These are phyloP conservation scores for Rhizopus sp. DNA, from an alignment of 371 early-diverging fungal genomes.

Conservation along the genomic window DNA sequence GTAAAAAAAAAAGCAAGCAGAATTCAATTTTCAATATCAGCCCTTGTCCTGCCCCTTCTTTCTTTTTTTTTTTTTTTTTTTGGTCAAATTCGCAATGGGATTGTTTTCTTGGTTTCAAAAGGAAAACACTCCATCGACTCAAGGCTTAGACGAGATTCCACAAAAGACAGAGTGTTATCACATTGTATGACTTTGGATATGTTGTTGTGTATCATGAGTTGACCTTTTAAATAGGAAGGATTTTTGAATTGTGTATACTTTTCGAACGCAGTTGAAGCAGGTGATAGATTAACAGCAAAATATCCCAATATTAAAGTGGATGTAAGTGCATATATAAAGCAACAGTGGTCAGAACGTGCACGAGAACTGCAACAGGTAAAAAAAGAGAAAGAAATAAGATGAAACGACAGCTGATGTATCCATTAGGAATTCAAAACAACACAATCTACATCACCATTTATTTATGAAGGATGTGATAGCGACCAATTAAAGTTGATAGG, in stretches of 20 bases:
- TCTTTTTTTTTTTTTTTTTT: constrained; percentile 8
- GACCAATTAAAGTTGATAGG: constrained; percentile 42
- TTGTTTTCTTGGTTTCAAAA: constrained; percentile 36
- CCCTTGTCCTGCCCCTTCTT: not conserved
- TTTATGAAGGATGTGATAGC: constrained; percentile 52
- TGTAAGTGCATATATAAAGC: constrained; percentile 44
- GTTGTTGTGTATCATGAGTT: not conserved
- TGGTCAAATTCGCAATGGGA: constrained; percentile 21
- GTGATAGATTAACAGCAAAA: constrained; percentile 36
- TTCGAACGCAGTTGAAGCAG: constrained; percentile 43
- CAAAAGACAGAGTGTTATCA: constrained; percentile 46
- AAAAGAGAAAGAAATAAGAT: not conserved
- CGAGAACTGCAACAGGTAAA: constrained; percentile 45
- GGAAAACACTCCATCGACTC: not conserved
- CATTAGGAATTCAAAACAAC: constrained; percentile 36
- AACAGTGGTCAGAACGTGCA: constrained; percentile 47
- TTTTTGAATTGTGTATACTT: constrained; percentile 51
- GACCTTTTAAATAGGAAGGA: constrained; percentile 39
- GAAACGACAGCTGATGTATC: not conserved
- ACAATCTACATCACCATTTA: constrained; percentile 56
- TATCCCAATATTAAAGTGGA: constrained; percentile 45
- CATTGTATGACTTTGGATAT: constrained; percentile 30
- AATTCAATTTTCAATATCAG: not conserved
- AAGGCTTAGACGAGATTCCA: constrained; percentile 40
- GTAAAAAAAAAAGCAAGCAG: constrained; percentile 4